Conservation (phyloP, 768 basidiomycete species). For the Xanthoconium stramineum region DNA sequence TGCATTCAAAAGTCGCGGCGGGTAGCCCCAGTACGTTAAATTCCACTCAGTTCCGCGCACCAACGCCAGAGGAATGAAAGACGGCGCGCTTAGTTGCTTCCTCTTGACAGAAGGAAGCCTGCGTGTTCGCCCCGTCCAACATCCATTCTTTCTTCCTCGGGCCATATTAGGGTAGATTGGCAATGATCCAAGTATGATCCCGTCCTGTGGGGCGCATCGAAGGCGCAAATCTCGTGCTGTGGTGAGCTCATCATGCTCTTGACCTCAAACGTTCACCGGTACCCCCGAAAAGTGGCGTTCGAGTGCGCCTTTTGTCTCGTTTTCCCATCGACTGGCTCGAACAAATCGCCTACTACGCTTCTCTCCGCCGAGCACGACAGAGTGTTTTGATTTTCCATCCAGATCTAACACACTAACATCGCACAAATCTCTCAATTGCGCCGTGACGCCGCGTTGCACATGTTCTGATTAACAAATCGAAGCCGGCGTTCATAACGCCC, state of each 20-base stretch:
- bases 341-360: neutral
- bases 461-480: constrained; percentile 7
- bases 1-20: constrained; percentile 35
- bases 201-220: neutral
- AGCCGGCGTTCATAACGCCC: constrained; percentile 18
- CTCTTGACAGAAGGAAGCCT: neutral
- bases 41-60: neutral
- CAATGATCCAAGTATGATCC: neutral
- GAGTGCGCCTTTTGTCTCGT: constrained; percentile 2
- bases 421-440: constrained; percentile 19
- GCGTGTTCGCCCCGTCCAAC: constrained; percentile 8
- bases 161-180: constrained; percentile 16
- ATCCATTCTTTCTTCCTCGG: neutral
- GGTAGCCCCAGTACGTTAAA: constrained; percentile 38
- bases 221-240: constrained; percentile 9
- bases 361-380: neutral
- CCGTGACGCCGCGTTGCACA: constrained; percentile 16
- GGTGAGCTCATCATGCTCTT: neutral
- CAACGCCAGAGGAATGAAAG: neutral
- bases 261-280: neutral
- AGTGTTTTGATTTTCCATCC: neutral
- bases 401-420: neutral
- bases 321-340: neutral
- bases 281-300: neutral
- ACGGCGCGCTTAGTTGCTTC: neutral